Percentiles rank a stretch among this genome's conserved stretches.
phyloP scores from a whole-genome alignment of 140 eudicot species.

The Ambrosia hybrid region DNA sequence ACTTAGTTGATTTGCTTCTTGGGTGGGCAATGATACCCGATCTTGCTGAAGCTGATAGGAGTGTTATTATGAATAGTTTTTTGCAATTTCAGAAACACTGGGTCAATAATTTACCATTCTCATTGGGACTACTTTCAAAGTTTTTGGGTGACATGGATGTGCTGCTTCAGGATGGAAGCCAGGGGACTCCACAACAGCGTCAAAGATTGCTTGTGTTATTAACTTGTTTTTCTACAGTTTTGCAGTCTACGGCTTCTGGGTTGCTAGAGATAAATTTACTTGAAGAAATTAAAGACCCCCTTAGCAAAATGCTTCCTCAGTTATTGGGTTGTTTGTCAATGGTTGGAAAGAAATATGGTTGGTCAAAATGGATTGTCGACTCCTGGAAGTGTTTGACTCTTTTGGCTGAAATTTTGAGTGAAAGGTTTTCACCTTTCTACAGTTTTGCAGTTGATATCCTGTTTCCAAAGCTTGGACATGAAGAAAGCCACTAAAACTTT shows the following conservation, averaged over 20 bases:
- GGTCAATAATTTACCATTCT: constrained; percentile 91
- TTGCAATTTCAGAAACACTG: constrained; percentile 98
- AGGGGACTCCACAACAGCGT: constrained; percentile 86
- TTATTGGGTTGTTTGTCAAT: constrained; percentile 78
- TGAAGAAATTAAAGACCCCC: constrained; percentile 81
- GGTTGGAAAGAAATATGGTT: constrained; percentile 88
- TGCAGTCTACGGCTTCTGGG: constrained; percentile 95
- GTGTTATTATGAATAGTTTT: constrained; percentile 87
- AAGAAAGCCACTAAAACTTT: constrained; percentile 25
- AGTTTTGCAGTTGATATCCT: constrained; percentile 76
- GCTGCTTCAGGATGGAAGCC: constrained; percentile 82
- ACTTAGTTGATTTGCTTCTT: constrained; percentile 96
- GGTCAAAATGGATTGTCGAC: constrained; percentile 94
- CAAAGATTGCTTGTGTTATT: constrained; percentile 81
- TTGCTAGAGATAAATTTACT: constrained; percentile 85
- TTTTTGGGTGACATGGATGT: constrained; percentile 99
- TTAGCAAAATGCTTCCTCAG: constrained; percentile 79
- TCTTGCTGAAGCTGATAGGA: constrained; percentile 81
- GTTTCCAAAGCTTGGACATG: constrained; percentile 75
- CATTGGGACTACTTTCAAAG: constrained; percentile 87
- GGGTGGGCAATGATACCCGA: constrained; percentile 99
- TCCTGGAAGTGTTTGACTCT: constrained; percentile 99
- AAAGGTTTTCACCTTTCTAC: constrained; percentile 78
- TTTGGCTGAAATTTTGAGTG: constrained; percentile 93
- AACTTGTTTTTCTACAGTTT: constrained; percentile 89